Evolutionary conservation across 2,329 filamentous ascomycete genomes (phyloP), one percentile per base, ranked within the genome.

Genomic region (Tricladium varicosporioides): DNA sequence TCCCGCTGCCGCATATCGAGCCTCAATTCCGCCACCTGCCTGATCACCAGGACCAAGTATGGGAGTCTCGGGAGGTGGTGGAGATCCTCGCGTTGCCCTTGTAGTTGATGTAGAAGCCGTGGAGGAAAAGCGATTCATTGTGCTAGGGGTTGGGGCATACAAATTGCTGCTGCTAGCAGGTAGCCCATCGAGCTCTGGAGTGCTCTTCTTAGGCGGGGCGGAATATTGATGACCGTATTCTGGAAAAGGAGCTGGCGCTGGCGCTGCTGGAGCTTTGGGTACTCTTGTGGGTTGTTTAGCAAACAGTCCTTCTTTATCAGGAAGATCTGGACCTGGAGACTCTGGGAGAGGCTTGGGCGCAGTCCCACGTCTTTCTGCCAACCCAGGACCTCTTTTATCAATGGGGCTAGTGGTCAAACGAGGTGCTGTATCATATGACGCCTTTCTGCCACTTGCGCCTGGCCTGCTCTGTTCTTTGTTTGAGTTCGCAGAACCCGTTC

Each of bases 51-150:
- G 89, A 43, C 88, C 89, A 31, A 88, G 82, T 60, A 93, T 81
- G 32, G 94, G 91, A 0, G 94, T 97, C 72, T 97, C 93, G 8
- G 94, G 94, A 1, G 94, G 94, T 4, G 94, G 93, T 5, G 94
- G 94, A 27, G 93, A 97, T 45, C 94, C 94, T 65, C 94, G 84
- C 69, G 89, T 92, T 16, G 94, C 94, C 63, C 90, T 86, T 1
- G 93, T 97, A 0, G 94, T 99, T 1, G 92, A 96, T 11, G 87
- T 96, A 0, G 94, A 97, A 13, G 93, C 92, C 7, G 91, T 96
- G 2, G 93, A 97, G 10, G 81, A 79, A 63, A 86, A 85, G 46
- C 85, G 79, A 67, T 83, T 86, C 61, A 87, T 80, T 31, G 76
- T 76, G 51, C 67, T 74, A n/a, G 68, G 61, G 15, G 58, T 60